Evolutionary conservation across 768 basidiomycete species (phyloP).

Genomic region (Russula sp.): DNA sequence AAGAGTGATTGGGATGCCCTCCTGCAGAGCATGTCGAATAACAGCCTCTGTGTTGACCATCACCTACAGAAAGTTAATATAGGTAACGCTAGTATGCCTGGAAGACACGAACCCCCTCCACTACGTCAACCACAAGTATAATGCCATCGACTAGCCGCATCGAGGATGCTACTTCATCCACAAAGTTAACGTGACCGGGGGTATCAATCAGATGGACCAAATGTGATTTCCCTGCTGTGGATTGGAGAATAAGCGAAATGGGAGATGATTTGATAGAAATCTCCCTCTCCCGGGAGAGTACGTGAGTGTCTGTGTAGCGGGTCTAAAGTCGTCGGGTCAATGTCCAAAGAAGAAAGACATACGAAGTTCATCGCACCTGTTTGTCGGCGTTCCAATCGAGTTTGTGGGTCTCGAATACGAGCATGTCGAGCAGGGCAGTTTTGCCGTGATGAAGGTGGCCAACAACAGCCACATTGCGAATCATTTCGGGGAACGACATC

Average conservation of each 20-base stretch:
- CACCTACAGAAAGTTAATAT: constrained; percentile 42
- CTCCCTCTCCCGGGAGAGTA: constrained; percentile 79
- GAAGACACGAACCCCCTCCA: constrained; percentile 70
- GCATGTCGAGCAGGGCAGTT: constrained; percentile 94
- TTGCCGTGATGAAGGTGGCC: constrained; percentile 98
- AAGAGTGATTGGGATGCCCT: constrained; percentile 83
- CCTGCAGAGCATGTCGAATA: constrained; percentile 84
- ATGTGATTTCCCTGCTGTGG: constrained; percentile 86
- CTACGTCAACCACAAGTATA: constrained; percentile 92
- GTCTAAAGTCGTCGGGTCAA: constrained; percentile 41
- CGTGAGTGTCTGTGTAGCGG: constrained; percentile 94
- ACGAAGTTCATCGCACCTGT: constrained; percentile 37
- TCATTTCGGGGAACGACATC: constrained; percentile 87
- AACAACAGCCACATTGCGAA: constrained; percentile 93
- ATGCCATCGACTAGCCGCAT: constrained; percentile 88
- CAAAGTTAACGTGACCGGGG: constrained; percentile 96
- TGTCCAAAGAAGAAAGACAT: neutral
- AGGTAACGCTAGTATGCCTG: neutral
- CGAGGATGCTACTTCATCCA: constrained; percentile 92
- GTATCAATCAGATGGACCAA: constrained; percentile 93
- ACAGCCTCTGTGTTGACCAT: constrained; percentile 91
- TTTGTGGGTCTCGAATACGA: constrained; percentile 95
- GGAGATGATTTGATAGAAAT: constrained; percentile 97
- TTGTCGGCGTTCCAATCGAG: constrained; percentile 89
- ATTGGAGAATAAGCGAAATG: constrained; percentile 86